phyloP scores from a whole-genome alignment of 306 rosid species.

The Echinosophora koreensis region DNA sequence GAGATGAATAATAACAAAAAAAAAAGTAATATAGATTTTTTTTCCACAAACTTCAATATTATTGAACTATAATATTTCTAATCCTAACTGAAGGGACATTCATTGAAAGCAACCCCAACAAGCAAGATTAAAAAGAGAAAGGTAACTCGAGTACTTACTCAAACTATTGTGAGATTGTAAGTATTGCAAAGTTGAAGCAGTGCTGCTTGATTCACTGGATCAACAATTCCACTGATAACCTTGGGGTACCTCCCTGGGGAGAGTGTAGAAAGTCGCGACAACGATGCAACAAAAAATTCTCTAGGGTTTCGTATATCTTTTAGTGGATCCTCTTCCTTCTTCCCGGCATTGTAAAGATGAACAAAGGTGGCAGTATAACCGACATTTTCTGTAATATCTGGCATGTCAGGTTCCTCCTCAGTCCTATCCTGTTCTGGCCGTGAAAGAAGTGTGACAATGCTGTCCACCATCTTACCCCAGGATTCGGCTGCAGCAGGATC shows the following conservation, averaged over 20 bases:
- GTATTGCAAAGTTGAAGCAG: conserved; percentile 79
- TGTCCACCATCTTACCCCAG: conserved; percentile 97
- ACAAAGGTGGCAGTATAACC: conserved; percentile 91
- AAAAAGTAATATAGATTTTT: neutral
- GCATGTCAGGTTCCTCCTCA: conserved; percentile 89
- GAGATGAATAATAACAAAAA: neutral
- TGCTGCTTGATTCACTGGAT: conserved; percentile 80
- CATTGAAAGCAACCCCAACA: neutral
- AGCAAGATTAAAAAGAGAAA: conserved; percentile 18
- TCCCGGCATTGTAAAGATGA: conserved; percentile 94
- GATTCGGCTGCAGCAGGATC: conserved; percentile 71
- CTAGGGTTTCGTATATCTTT: conserved; percentile 78
- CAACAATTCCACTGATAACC: conserved; percentile 74
- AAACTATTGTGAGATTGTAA: conserved; percentile 65
- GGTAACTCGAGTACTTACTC: conserved; percentile 50
- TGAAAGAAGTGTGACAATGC: conserved; percentile 90
- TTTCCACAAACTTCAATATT: conserved; percentile 2
- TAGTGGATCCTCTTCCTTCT: conserved; percentile 90
- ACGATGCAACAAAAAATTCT: conserved; percentile 72
- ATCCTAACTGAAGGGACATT: conserved; percentile 11
- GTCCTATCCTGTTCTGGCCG: conserved; percentile 88
- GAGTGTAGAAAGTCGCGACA: conserved; percentile 70
- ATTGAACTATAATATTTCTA: neutral
- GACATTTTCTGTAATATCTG: conserved; percentile 86
- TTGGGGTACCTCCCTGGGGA: conserved; percentile 79